Percentiles rank a stretch among this genome's conserved stretches.
phyloP scores from a whole-genome alignment of 192 early-diverging fungal species.

The Backusella tuberculispora region DNA sequence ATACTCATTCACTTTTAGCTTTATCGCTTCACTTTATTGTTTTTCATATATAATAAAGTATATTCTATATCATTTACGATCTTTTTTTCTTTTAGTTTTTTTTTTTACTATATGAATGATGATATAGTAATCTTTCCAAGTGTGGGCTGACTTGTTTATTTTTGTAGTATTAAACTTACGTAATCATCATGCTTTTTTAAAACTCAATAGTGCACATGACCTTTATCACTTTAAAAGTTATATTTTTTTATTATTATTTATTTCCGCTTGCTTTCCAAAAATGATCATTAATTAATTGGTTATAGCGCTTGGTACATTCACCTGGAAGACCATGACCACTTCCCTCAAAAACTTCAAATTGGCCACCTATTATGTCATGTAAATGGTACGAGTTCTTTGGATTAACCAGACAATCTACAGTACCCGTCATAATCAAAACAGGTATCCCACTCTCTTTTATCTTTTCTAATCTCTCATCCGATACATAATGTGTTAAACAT shows the following conservation, averaged over 20 bases:
- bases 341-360: conserved; percentile 42
- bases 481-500: conserved; percentile 38
- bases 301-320: conserved; percentile 41
- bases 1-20: not conserved
- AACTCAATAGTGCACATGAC: conserved; percentile 4
- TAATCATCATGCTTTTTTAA: conserved; percentile 13
- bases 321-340: conserved; percentile 42
- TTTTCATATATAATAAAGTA: too few species aligned
- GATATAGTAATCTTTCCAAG: not conserved
- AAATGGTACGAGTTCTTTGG: conserved; percentile 38
- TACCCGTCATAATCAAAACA: conserved; percentile 41
- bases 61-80: not conserved
- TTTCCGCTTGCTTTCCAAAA: conserved; percentile 24
- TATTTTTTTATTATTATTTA: not conserved
- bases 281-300: conserved; percentile 38
- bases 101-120: too few species aligned
- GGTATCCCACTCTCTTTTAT: conserved; percentile 33
- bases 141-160: not conserved
- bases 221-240: not conserved
- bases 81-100: not conserved
- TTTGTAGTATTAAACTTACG: not conserved
- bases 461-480: conserved; percentile 28
- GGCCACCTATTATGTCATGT: conserved; percentile 30
- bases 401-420: conserved; percentile 41
- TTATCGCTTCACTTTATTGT: not conserved